phyloP scores from a whole-genome alignment of 371 early-diverging fungal genomes.

The Choanephora cucurbitarum region DNA sequence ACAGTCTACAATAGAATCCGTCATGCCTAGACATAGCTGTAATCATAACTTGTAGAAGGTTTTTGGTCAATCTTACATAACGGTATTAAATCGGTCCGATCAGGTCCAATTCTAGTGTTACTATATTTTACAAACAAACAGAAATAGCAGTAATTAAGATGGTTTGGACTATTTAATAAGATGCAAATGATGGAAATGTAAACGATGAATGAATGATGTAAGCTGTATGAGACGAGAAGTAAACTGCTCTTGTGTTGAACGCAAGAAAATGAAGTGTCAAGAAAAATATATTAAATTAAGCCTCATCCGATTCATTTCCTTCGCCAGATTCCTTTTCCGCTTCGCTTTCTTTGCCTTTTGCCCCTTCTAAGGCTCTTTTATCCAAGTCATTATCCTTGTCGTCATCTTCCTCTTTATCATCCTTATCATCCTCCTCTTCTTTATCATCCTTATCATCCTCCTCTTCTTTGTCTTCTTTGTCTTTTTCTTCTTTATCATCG shows the following conservation, averaged over 20 bases:
- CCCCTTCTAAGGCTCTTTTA: background rate
- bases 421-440: constrained; percentile 5
- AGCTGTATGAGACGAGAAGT: too few species aligned
- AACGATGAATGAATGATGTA: too few species aligned
- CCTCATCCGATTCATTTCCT: background rate
- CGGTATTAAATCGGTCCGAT: too few species aligned
- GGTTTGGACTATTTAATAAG: too few species aligned
- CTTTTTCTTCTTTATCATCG: constrained; percentile 11
- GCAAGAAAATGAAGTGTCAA: background rate
- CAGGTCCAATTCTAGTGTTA: too few species aligned
- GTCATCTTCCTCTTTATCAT: constrained; percentile 12
- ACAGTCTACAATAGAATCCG: constrained; percentile 6
- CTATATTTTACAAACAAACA: too few species aligned
- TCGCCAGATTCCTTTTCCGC: background rate
- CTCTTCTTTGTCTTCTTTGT: constrained; percentile 8
- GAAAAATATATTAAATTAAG: background rate
- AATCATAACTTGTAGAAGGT: constrained; percentile 2
- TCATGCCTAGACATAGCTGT: constrained; percentile 12
- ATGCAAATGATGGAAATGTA: too few species aligned
- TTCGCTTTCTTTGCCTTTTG: background rate
- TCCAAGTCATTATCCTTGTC: constrained; percentile 11
- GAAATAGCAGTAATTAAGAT: too few species aligned
- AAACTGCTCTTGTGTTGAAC: background rate
- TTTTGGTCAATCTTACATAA: too few species aligned
- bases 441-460: constrained; percentile 12